Base-by-base conservation (phyloP, 805 yeast species). In the Wickerhamiella kurtzmanii region DNA sequence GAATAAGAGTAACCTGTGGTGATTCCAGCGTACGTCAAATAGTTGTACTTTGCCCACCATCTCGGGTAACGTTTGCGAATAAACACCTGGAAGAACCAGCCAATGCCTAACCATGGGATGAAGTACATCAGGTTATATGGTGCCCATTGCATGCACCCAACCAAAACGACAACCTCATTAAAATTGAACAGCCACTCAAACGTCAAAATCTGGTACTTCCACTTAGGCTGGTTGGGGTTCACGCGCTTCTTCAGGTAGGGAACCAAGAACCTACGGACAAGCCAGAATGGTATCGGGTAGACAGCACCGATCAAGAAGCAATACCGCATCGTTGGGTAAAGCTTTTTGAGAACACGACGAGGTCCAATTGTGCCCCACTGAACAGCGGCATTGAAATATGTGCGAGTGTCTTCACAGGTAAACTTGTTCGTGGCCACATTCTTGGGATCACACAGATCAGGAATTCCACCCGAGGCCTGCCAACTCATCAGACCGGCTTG, bases 1-100 rank as follows among this genome's bases (percentile, higher is more conserved):
- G 76, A 66, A 50, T 77, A 69, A 2, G 82, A 84, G 16, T 77
- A 73, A n/a, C 82, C 83, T 1, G 81, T 75, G 9, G 70, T 63
- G 25, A 79, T 63, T 2, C 75, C 80, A 45, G 79, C 71, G 17
- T 79, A 66, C 41, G 79, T 60, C 17, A 79, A 69, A 49, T 67
- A 71, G 56, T 61, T 67, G 58, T 69, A 71, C 61, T 68, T 69
- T 37, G 62, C 65, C 67, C 82, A 80, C 82, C 81, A 72, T 20
- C 67, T 59, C 42, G 70, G 56, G 59, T 72, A 72, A 53, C 68
- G 64, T 49, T 66, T 64, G 54, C 73, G 70, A 54, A 77, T 62
- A 48, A 62, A 60, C 50, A 65, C 66, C 70, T 70, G 72, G 64
- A 72, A 72, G 22, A 63, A 47, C 49, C 61, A 61, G 19, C 72